phyloP scores from a whole-genome alignment of 495 filamentous ascomycete genomes.

The Penicillium subrubescens region DNA sequence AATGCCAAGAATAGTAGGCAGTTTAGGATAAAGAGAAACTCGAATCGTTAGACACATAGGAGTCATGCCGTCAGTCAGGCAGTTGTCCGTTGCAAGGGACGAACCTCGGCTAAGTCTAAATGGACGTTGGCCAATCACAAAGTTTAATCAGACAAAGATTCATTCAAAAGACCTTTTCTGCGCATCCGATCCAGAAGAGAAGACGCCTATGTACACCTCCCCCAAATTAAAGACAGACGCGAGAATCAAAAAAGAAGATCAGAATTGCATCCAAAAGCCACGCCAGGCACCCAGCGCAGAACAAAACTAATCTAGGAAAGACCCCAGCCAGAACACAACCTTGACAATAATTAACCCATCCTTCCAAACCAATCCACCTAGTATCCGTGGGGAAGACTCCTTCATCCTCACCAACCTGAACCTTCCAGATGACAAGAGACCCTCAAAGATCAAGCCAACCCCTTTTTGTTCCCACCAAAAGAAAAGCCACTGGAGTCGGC shows the following conservation, averaged over 20 bases:
- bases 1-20: background rate
- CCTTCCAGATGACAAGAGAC: slow-evolving; percentile 12
- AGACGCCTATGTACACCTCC: slow-evolving; percentile 16
- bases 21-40: background rate
- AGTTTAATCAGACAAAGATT: background rate
- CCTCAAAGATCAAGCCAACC: slow-evolving; percentile 4
- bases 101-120: slow-evolving; percentile 3
- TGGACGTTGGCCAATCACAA: background rate
- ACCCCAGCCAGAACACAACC: slow-evolving; percentile 15
- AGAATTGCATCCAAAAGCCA: slow-evolving; percentile 20
- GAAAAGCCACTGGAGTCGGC: background rate
- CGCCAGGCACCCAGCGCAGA: slow-evolving; percentile 24
- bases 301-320: slow-evolving; percentile 25
- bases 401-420: slow-evolving; percentile 1
- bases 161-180: background rate
- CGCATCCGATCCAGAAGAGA: slow-evolving; percentile 10
- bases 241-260: slow-evolving; percentile 8
- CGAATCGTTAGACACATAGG: background rate
- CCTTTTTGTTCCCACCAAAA: slow-evolving; percentile 4
- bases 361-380: slow-evolving; percentile 12
- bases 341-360: slow-evolving; percentile 22
- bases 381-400: slow-evolving; percentile 10
- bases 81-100: background rate
- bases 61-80: background rate
- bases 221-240: slow-evolving; percentile 3